Conservation (phyloP, 139 green algal species). For the Volvox africanus region DNA sequence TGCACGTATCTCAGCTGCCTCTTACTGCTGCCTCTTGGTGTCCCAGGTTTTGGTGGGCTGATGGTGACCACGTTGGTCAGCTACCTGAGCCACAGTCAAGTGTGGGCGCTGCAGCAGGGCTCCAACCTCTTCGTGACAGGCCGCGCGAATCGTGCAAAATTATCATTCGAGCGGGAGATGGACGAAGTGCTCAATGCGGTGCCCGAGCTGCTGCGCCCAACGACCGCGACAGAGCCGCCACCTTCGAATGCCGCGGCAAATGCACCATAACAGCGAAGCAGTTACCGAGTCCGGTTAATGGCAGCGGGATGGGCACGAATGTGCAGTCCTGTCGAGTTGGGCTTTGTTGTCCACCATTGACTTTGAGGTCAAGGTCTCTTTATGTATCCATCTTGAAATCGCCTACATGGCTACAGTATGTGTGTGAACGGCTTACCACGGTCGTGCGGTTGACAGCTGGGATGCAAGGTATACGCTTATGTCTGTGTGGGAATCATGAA, state of each 20-base stretch:
- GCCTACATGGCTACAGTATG: no score
- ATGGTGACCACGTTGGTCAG: constrained; percentile 96
- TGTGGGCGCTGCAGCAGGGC: constrained; percentile 71
- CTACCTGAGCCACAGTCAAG: constrained; percentile 96
- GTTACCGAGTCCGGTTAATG: no score
- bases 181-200: constrained; percentile 78
- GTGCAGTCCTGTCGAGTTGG: no score
- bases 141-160: constrained; percentile 86
- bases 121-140: constrained; percentile 83
- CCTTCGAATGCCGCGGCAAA: neutral
- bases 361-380: no score
- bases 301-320: no score
- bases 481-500: no score
- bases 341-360: no score
- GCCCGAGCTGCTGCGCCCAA: constrained; percentile 71
- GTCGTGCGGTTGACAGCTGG: no score
- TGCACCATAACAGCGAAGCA: neutral
- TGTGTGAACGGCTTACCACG: no score
- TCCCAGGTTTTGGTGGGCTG: constrained; percentile 78
- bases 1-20: neutral
- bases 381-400: no score
- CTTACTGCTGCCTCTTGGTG: neutral
- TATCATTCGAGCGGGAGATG: constrained; percentile 89
- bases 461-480: no score
- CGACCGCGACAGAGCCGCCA: neutral